Evolutionary conservation across 2,329 filamentous ascomycete genomes (phyloP).

Genomic region (Pseudogymnoascus sp.): DNA sequence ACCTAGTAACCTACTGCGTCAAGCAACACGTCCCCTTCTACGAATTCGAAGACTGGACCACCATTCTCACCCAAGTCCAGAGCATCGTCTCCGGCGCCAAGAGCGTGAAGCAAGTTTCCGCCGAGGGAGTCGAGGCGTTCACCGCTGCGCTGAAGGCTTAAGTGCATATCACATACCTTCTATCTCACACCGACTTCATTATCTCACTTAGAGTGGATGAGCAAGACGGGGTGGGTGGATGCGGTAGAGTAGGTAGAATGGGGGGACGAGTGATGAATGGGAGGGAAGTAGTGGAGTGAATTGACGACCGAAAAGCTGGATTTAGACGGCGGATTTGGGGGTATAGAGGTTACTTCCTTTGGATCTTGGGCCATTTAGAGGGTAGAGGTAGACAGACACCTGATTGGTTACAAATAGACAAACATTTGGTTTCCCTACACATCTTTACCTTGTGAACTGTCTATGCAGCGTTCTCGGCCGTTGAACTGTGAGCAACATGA

Average conservation of each 20-base stretch:
- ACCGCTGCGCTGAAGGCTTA: conserved; percentile 8
- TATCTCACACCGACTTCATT: neutral
- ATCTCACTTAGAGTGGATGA: neutral
- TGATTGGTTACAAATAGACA: neutral
- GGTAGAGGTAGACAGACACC: neutral
- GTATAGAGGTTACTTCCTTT: neutral
- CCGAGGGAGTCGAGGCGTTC: conserved; percentile 27
- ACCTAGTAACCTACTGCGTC: conserved; percentile 83
- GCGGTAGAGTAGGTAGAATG: neutral
- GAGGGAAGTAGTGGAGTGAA: no score
- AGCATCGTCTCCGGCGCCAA: conserved; percentile 69
- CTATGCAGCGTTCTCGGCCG: no score
- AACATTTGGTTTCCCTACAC: neutral
- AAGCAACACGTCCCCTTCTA: conserved; percentile 80
- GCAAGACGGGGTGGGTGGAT: neutral
- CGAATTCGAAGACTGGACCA: conserved; percentile 76
- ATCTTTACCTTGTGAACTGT: neutral
- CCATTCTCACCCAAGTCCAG: conserved; percentile 70
- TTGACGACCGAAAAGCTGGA: neutral
- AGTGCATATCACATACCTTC: no score
- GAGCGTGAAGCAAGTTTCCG: conserved; percentile 63
- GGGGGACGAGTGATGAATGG: neutral
- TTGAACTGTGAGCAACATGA: neutral
- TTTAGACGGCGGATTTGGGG: neutral
- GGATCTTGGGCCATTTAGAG: neutral